Evolutionary conservation across 768 basidiomycete species (phyloP).

Genomic region (Leccinum obscurum): DNA sequence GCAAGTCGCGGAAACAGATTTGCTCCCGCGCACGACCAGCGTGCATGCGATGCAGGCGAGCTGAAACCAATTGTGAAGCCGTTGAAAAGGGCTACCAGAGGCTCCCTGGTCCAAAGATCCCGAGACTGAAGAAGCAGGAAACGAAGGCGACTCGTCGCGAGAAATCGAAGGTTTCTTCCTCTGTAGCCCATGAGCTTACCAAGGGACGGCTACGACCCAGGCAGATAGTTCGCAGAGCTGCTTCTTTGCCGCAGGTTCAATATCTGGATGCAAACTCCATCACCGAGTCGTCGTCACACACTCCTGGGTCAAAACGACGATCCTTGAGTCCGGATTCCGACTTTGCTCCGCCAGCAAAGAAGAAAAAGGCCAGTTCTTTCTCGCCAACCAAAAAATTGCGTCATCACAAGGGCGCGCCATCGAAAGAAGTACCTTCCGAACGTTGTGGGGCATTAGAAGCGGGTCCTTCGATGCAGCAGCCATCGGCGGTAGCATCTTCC

Average conservation of each 20-base stretch:
- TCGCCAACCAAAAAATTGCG: slow-evolving; percentile 3
- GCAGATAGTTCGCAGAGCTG: background rate
- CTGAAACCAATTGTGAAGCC: slow-evolving; percentile 3
- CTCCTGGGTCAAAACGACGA: slow-evolving; percentile 17
- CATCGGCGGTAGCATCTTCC: background rate
- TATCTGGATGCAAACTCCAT: background rate
- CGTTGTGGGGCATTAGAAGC: background rate
- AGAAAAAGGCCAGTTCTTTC: background rate
- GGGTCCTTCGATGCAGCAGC: background rate
- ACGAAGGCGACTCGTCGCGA: background rate
- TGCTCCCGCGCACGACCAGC: slow-evolving; percentile 30
- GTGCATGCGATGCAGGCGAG: slow-evolving; percentile 26
- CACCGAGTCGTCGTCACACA: background rate
- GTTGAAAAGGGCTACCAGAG: slow-evolving; percentile 16
- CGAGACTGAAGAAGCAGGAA: slow-evolving; percentile 1
- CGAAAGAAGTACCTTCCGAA: slow-evolving; percentile 2
- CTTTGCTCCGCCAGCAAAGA: slow-evolving; percentile 9
- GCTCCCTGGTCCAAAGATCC: slow-evolving; percentile 26
- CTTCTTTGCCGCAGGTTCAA: background rate
- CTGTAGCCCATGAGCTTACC: background rate
- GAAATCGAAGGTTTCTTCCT: background rate
- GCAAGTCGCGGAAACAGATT: slow-evolving; percentile 7
- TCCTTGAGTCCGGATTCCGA: slow-evolving; percentile 13
- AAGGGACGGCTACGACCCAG: background rate
- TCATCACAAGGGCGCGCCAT: background rate